A percentile compares a stretch with the other conserved stretches of the same genome.
phyloP scores from a whole-genome alignment of 768 basidiomycete genomes.

The Rubroboletus pulcherrimus region DNA sequence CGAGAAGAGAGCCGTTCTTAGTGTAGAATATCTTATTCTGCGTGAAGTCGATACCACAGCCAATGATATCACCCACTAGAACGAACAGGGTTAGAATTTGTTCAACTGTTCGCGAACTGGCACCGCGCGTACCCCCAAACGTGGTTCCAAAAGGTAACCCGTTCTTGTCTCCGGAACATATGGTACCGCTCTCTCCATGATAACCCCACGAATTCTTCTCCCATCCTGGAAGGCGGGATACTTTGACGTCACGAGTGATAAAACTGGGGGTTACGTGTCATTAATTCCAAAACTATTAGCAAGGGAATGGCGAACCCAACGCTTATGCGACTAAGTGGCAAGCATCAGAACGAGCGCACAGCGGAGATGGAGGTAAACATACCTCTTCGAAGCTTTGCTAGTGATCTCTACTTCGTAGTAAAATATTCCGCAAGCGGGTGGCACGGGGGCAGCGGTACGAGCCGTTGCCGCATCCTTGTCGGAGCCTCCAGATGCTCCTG shows the following conservation, averaged over 20 bases:
- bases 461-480: slow-evolving; percentile 86
- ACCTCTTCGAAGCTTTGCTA: slow-evolving; percentile 80
- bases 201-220: slow-evolving; percentile 88
- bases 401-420: slow-evolving; percentile 91
- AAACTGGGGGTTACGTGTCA: slow-evolving; percentile 46
- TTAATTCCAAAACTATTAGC: not conserved
- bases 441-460: slow-evolving; percentile 73
- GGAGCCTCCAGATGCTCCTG: slow-evolving; percentile 51
- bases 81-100: slow-evolving; percentile 3
- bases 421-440: slow-evolving; percentile 84
- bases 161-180: slow-evolving; percentile 69
- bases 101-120: not conserved
- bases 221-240: slow-evolving; percentile 82
- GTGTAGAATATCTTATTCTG: slow-evolving; percentile 82
- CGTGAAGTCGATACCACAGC: slow-evolving; percentile 90
- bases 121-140: slow-evolving; percentile 64
- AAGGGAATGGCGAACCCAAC: slow-evolving; percentile 55
- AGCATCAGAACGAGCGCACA: slow-evolving; percentile 14
- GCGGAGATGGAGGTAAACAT: slow-evolving; percentile 22
- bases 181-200: slow-evolving; percentile 83
- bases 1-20: slow-evolving; percentile 75
- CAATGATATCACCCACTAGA: slow-evolving; percentile 81
- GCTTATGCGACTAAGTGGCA: slow-evolving; percentile 60
- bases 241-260: slow-evolving; percentile 57
- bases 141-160: slow-evolving; percentile 73